A percentile compares a stretch with the other conserved stretches of the same genome.
phyloP scores from a whole-genome alignment of 257 asterid genomes.

The Ligustrum vulgare region DNA sequence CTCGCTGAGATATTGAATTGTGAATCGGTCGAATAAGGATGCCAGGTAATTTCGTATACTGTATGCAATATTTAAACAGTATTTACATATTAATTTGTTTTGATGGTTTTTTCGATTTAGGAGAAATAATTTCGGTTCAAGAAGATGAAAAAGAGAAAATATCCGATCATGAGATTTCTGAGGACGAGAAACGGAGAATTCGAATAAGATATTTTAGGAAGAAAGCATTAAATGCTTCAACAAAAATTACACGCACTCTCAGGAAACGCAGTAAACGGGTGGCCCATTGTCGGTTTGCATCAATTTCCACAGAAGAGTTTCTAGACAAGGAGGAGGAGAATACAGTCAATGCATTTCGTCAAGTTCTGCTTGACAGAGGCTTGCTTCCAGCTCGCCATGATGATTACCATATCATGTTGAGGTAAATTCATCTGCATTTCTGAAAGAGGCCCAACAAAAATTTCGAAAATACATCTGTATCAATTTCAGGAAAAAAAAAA shows the following conservation, averaged over 20 bases:
- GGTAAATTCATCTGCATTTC: slow-evolving; percentile 44
- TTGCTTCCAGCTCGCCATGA: slow-evolving; percentile 76
- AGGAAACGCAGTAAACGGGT: slow-evolving; percentile 47
- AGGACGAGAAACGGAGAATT: slow-evolving; percentile 46
- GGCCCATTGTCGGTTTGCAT: slow-evolving; percentile 70
- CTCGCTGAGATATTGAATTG: slow-evolving; percentile 30
- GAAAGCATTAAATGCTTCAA: slow-evolving; percentile 41
- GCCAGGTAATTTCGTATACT: slow-evolving; percentile 53
- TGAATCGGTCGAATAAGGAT: slow-evolving; percentile 36
- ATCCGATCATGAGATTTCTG: slow-evolving; percentile 46
- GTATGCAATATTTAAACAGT: slow-evolving; percentile 6
- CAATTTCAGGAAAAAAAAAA: background rate
- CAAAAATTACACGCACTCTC: slow-evolving; percentile 37
- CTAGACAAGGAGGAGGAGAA: slow-evolving; percentile 78
- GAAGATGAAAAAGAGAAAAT: slow-evolving; percentile 40
- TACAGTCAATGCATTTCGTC: slow-evolving; percentile 62
- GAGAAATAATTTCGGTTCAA: slow-evolving; percentile 34
- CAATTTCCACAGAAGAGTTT: slow-evolving; percentile 70
- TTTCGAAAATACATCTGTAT: background rate
- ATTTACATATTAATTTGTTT: background rate
- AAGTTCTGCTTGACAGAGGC: slow-evolving; percentile 61
- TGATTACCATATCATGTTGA: slow-evolving; percentile 82
- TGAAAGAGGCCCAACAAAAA: background rate
- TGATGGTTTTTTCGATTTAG: background rate
- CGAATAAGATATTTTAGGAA: slow-evolving; percentile 43